Base-by-base conservation (phyloP, 768 basidiomycete species). In the Tylopilus subfusipes region DNA sequence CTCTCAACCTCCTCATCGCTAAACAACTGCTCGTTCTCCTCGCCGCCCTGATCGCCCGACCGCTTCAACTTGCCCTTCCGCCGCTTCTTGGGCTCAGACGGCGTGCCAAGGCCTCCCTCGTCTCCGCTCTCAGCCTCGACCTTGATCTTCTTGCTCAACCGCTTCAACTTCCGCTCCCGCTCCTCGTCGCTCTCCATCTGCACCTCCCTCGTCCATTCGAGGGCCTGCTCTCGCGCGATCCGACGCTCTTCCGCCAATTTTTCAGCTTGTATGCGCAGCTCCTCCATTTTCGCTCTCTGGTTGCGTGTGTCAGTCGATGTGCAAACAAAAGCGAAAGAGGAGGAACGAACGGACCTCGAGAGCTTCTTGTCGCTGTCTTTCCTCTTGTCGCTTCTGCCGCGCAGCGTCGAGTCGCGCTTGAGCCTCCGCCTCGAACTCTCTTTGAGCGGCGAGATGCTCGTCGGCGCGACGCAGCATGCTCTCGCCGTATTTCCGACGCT, bases 401-500 rank as follows among this genome's bases (percentile, higher is more conserved):
- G 93, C 94, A 19, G 81, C 78, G 38, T 92, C 89, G 3, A 93
- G 75, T 65, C 83, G 84, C 5, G 87, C 84, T 45, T 85, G 79
- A 0, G 79, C 77, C 65, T 93, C 88, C 0, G 72, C 75, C 67
- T 95, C 93, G 61, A 82, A 80, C 52, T 84, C 81, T 50, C 80
- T 75, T 66, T 96, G 93, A 18, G 80, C 75, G 5, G 79, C 71
- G 22, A 93, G 74, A 64, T 96, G 93, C 39, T 90, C 91, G 12
- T 90, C 88, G 3, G 84, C 86, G 48, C 85, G 85, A 52, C 90
- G 80, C 50, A 96, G 68, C 78, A 98, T 85, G 63, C 80, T 86
- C 56, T 91, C 88, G 13, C 94, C 93, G 63, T 98, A 99, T 68
- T 88, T 88, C 36, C 85, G 80, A 42, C 97, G 84, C 61, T 96